Evolutionary conservation across 192 early-diverging fungal genomes (phyloP), one percentile per base, ranked within the genome.

Genomic region (Neocallimastix lanati): DNA sequence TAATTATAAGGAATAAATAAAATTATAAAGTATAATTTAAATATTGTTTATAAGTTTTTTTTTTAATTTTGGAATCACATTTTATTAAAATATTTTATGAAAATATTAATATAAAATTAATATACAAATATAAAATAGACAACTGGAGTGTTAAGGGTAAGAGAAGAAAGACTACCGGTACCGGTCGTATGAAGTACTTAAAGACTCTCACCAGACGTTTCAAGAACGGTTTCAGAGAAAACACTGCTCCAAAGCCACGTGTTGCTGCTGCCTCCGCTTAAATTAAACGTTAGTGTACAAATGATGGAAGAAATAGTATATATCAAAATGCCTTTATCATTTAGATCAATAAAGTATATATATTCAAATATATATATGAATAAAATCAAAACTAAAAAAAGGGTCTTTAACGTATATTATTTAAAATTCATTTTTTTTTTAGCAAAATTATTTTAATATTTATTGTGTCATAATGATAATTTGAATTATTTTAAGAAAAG

Each of bases 141-240:
- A 94, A 96, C 89, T 99, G 97, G 97, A 89, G 89, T 82, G 94
- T 90, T 83, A 99, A 98, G 94, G 95, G 90, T 83, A 91, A 93
- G 88, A 91, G 96, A 83, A 94, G 97, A 92, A 97, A 98, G 94
- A 97, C 97, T 82, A 98, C 96, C 86, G 97, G 97, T 85, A 98
- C 96, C 82, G 97, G 97, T 81, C 93, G 97, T 85, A 97, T 96
- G 95, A 90, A 92, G 67, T 89, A 99, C 94, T 88, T 99, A 87
- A 96, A 95, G 92, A 90, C 88, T 84, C 86, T 99, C 76, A 87
- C 93, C 85, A 88, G 94, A 80, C 92, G 96, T 81, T 95, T 95
- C 93, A 98, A 96, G 93, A 99, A 98, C 91, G 96, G 95, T 82
- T 99, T 99, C 94, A 92, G 96, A 80, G 89, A 90, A 82, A 67